These are phyloP conservation scores for Odontarrhena argentea DNA, from an alignment of 345 rosid species.

Conservation along the genomic window DNA sequence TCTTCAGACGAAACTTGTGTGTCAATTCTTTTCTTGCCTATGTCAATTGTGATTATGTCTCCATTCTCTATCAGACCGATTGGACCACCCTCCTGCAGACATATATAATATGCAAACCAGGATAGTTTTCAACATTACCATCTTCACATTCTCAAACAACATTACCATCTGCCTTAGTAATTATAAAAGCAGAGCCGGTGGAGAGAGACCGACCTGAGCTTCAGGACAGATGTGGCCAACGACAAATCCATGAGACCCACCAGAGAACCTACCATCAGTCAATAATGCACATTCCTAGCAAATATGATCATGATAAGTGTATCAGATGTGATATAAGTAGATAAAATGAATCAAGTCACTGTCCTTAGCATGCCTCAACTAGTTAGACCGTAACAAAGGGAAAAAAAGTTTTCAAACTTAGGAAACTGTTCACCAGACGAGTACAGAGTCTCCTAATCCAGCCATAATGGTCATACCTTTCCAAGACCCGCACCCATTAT, in stretches of 20 bases:
- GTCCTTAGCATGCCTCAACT: slow-evolving; percentile 1
- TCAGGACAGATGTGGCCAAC: slow-evolving; percentile 98
- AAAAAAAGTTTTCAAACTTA: background rate
- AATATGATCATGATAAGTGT: background rate
- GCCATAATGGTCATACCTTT: slow-evolving; percentile 57
- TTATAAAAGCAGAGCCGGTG: slow-evolving; percentile 3
- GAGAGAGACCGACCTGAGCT: slow-evolving; percentile 69
- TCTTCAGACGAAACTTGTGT: slow-evolving; percentile 61
- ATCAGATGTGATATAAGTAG: background rate
- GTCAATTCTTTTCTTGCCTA: slow-evolving; percentile 72
- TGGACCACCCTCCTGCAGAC: slow-evolving; percentile 90
- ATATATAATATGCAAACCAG: background rate
- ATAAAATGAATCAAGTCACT: slow-evolving; percentile 1
- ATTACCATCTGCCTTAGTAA: background rate
- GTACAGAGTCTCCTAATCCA: background rate
- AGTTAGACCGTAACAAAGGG: background rate
- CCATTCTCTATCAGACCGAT: slow-evolving; percentile 83
- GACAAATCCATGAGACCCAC: slow-evolving; percentile 98
- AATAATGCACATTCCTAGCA: slow-evolving; percentile 86
- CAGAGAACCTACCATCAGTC: slow-evolving; percentile 98
- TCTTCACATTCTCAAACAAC: slow-evolving; percentile 10
- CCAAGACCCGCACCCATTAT: slow-evolving; percentile 99
- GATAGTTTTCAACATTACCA: background rate
- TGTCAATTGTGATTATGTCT: slow-evolving; percentile 73
- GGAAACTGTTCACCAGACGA: background rate